These are phyloP conservation scores for Wallacemonas collosoma DNA, from an alignment of 208 protist species.

Conservation along the genomic window DNA sequence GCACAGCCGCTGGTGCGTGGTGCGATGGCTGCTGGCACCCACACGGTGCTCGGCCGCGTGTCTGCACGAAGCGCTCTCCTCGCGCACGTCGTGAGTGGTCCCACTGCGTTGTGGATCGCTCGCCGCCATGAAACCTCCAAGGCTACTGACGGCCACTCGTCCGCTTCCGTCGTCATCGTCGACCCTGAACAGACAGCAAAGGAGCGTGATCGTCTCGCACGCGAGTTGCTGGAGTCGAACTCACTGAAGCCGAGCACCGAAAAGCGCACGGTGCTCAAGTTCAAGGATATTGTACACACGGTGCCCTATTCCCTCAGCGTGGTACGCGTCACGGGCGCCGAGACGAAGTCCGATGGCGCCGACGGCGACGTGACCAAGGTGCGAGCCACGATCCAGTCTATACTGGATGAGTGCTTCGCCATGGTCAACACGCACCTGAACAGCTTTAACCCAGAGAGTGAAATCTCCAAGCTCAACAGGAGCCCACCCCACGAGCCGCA, in stretches of 20 bases:
- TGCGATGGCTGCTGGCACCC: not conserved
- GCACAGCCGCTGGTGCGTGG: not conserved
- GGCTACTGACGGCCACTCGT: slow-evolving; percentile 40
- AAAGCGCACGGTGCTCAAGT: slow-evolving; percentile 33
- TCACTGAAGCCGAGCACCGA: slow-evolving; percentile 28
- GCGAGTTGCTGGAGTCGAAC: slow-evolving; percentile 60
- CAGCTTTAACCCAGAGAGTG: slow-evolving; percentile 51
- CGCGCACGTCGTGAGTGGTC: not conserved
- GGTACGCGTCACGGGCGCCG: slow-evolving; percentile 1
- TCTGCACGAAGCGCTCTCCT: not conserved
- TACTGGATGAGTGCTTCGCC: slow-evolving; percentile 56
- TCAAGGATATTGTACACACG: slow-evolving; percentile 62
- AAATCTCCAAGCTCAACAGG: slow-evolving; percentile 37
- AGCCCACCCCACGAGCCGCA: slow-evolving; percentile 30
- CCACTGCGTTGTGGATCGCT: not conserved
- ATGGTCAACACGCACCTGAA: slow-evolving; percentile 54
- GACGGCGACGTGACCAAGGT: not conserved
- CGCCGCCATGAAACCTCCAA: slow-evolving; percentile 10
- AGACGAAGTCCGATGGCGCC: not conserved
- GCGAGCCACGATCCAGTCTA: slow-evolving; percentile 14
- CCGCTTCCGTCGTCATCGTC: slow-evolving; percentile 59
- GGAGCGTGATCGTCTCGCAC: slow-evolving; percentile 68
- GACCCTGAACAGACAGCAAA: slow-evolving; percentile 51
- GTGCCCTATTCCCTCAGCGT: slow-evolving; percentile 70
- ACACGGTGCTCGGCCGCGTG: not conserved